phyloP scores from a whole-genome alignment of 805 yeast genomes.

The Scheffersomyces ergatensis region DNA sequence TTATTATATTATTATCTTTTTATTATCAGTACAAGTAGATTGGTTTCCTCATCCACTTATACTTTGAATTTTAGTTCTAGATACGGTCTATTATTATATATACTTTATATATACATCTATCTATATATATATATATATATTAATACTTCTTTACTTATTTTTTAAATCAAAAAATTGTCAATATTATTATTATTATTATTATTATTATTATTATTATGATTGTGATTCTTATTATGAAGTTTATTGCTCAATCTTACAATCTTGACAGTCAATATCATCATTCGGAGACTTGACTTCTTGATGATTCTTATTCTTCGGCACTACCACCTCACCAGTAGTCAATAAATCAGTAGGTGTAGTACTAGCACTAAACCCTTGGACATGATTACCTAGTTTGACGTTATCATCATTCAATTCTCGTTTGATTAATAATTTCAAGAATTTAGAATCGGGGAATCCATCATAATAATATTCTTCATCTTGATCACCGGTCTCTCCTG shows the following conservation, averaged over 20 bases:
- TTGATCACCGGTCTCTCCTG: constrained; percentile 11
- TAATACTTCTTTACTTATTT: no score
- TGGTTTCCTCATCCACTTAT: no score
- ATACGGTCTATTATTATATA: background rate
- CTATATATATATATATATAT: no score
- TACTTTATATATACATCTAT: background rate
- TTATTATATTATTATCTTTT: no score
- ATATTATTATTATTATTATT: no score
- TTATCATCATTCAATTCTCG: constrained; percentile 34
- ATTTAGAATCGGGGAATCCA: constrained; percentile 88
- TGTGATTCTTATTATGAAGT: no score
- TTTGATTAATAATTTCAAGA: constrained; percentile 66
- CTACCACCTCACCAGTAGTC: background rate
- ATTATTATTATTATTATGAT: no score
- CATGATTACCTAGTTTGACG: constrained; percentile 1
- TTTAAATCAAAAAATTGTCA: no score
- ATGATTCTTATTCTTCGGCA: background rate
- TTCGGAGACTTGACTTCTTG: no score
- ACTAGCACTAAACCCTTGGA: background rate
- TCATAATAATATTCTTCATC: constrained; percentile 40
- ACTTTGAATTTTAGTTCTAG: background rate
- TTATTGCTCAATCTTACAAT: constrained; percentile 11
- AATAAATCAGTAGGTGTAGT: background rate
- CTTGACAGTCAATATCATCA: constrained; percentile 15
- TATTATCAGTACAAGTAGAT: no score